phyloP scores from a whole-genome alignment of 1,139 yeast species.

The Arxiozyma bovina region DNA sequence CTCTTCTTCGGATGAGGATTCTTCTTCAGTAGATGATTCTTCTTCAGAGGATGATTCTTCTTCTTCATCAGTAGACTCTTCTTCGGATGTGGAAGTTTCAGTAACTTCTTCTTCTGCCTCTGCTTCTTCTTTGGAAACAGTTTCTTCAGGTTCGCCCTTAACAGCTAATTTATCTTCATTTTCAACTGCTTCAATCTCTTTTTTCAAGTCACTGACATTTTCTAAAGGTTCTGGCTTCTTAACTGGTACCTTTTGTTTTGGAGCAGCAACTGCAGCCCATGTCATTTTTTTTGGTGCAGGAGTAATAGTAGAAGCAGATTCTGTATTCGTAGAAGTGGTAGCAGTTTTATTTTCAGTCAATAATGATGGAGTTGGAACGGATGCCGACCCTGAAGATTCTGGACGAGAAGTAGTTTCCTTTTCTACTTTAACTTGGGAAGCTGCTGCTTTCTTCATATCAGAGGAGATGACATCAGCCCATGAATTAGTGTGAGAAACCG shows the following conservation, averaged over 20 bases:
- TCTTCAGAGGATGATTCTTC: slow-evolving; percentile 22
- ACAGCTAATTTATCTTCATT: slow-evolving; percentile 1
- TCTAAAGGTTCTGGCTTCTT: slow-evolving; percentile 20
- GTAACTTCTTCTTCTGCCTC: slow-evolving; percentile 4
- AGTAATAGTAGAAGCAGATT: neutral
- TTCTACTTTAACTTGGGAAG: neutral
- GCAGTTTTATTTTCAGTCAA: neutral
- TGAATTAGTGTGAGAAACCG: slow-evolving; percentile 19
- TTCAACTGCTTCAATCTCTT: slow-evolving; percentile 16
- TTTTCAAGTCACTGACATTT: slow-evolving; percentile 16
- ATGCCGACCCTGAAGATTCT: neutral
- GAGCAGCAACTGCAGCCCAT: slow-evolving; percentile 37
- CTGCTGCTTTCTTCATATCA: slow-evolving; percentile 13
- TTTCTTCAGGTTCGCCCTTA: slow-evolving; percentile 15
- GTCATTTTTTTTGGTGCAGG: slow-evolving; percentile 23
- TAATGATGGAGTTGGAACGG: slow-evolving; percentile 1
- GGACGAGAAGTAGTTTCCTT: neutral
- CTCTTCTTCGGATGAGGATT: slow-evolving; percentile 22
- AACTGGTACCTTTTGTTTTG: slow-evolving; percentile 21
- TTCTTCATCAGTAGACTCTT: slow-evolving; percentile 6
- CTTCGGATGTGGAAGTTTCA: slow-evolving; percentile 21
- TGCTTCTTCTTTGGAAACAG: slow-evolving; percentile 25
- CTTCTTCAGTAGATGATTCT: slow-evolving; percentile 5
- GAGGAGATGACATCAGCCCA: slow-evolving; percentile 21
- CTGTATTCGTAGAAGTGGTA: neutral